Base-by-base conservation (phyloP, 2,329 filamentous ascomycete species). In the Phyllosticta citribraziliensis region DNA sequence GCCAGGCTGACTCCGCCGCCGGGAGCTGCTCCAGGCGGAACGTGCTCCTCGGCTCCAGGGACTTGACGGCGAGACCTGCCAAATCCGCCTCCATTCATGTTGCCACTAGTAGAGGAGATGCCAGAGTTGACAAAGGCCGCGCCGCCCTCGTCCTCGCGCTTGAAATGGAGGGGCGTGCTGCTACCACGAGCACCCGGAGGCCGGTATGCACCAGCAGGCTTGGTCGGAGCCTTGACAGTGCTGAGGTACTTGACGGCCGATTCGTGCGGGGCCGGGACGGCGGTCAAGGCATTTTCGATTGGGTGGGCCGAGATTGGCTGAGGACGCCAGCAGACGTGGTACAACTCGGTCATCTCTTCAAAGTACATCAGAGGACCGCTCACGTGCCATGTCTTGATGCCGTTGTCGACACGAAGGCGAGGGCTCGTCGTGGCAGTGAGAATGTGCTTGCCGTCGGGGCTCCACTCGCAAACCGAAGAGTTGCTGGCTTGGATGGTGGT, bases 341-440 rank as follows among this genome's bases (percentile, higher is more conserved):
- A 97, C 67, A 99, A 80, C 79, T 99, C 94, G 57, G 86, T 84
- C 85, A 97, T 91, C 66, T 97, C 94, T 75, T 95, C 88, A 70
- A 91, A 90, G 80, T 97, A 99, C 88, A 97, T 92, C 68, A 99
- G 80, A 40, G 82, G 82, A 54, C 94, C 94, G 65, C 86, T 84
- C 35, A 96, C 88, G 74, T 99, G 93, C 89, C 92, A 99, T 68
- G 99, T 84, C 73, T 92, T 92, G 67, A 99, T 83, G 63, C 93
- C 94, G 69, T 99, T 99, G 78, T 99, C 94, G 52, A 99, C 94
- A 67, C 94, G 88, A 62, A 99, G 84, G 65, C 94, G 88, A 5
- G 94, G 94, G 67, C 91, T 97, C 14, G 93, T 97, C 20, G 93
- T 99, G n/a, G 94, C 94, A 52, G 94, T 97, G 79, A 99, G 83